Evolutionary conservation across 2,329 filamentous ascomycete species (phyloP).

Genomic region (Malbranchea cinnamomea): DNA sequence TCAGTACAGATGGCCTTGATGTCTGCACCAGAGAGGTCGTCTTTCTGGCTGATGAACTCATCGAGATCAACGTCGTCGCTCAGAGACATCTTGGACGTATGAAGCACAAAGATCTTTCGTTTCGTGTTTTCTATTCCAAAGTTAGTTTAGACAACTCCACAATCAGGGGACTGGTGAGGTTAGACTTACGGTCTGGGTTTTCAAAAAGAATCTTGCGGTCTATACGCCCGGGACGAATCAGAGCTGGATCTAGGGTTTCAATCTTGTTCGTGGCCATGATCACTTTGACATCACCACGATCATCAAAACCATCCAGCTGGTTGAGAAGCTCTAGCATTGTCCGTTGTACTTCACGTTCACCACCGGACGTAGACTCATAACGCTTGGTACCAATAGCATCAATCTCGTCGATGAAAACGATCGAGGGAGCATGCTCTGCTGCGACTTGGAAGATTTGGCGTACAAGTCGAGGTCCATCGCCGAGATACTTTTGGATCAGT

Average conservation of each 20-base stretch:
- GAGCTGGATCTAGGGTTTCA: slow-evolving; percentile 84
- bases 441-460: slow-evolving; percentile 85
- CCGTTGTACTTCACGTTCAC: slow-evolving; percentile 92
- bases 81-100: slow-evolving; percentile 97
- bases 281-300: slow-evolving; percentile 96
- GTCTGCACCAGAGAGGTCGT: slow-evolving; percentile 90
- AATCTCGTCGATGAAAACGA: slow-evolving; percentile 98
- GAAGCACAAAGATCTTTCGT: slow-evolving; percentile 95
- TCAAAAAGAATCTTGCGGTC: slow-evolving; percentile 88
- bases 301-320: slow-evolving; percentile 96
- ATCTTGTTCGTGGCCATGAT: slow-evolving; percentile 99
- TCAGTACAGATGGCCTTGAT: slow-evolving; percentile 99
- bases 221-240: slow-evolving; percentile 94
- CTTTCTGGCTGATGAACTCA: slow-evolving; percentile 97
- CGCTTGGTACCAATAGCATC: slow-evolving; percentile 98
- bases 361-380: slow-evolving; percentile 92
- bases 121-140: slow-evolving; percentile 56
- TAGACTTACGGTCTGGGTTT: slow-evolving; percentile 49
- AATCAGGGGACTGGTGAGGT: neutral
- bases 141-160: slow-evolving; percentile 12
- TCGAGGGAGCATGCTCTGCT: slow-evolving; percentile 87
- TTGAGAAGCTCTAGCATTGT: slow-evolving; percentile 98
- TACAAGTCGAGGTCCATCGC: slow-evolving; percentile 85
- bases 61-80: slow-evolving; percentile 95
- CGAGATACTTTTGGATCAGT: slow-evolving; percentile 95